Evolutionary conservation across 306 rosid species (phyloP).

Genomic region (Inga oerstediana): DNA sequence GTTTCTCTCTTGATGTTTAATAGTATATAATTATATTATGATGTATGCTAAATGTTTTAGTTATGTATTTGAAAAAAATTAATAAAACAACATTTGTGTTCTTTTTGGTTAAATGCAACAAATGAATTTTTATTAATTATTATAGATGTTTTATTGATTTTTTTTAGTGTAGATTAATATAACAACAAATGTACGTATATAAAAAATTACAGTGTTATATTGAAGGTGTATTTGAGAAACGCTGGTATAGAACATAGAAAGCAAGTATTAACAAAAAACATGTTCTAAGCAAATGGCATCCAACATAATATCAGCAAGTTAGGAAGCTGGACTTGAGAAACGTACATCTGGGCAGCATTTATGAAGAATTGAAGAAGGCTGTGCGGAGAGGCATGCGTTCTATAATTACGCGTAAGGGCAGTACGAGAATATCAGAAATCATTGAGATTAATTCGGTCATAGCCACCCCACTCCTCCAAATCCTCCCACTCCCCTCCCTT

Average conservation of each 20-base stretch:
- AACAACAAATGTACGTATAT: neutral
- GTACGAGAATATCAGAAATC: neutral
- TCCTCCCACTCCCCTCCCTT: neutral
- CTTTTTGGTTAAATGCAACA: neutral
- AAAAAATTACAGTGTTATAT: neutral
- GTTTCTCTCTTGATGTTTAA: neutral
- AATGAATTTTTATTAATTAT: too few relatives aligned
- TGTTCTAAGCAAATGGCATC: neutral
- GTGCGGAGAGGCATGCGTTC: neutral
- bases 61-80: neutral
- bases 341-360: neutral
- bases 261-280: neutral
- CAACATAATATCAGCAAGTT: neutral
- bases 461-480: neutral
- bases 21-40: neutral
- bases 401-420: neutral
- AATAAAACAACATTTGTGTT: neutral
- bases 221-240: neutral
- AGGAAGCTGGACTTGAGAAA: neutral
- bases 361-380: neutral
- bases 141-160: too few relatives aligned
- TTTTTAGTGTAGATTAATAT: neutral
- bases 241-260: neutral
- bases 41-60: neutral
- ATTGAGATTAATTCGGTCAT: neutral